Evolutionary conservation across 2,329 filamentous ascomycete species (phyloP).

Genomic region (Cladosporium sp.): DNA sequence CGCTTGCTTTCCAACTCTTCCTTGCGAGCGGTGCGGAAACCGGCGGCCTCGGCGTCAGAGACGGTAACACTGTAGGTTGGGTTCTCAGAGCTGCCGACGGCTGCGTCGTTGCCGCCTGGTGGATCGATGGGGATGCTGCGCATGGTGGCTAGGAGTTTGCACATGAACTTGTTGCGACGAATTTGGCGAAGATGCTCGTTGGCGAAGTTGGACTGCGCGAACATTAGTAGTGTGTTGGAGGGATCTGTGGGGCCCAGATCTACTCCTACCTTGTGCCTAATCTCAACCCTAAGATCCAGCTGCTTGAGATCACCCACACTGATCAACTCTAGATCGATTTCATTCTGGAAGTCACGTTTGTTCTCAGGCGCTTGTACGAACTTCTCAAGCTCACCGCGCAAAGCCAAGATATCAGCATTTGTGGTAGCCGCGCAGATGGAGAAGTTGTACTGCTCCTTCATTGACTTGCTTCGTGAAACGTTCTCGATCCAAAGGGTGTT

Average conservation of each 20-base stretch:
- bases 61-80: conserved; percentile 75
- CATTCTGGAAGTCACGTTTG: conserved; percentile 31
- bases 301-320: conserved; percentile 29
- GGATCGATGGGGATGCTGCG: conserved; percentile 82
- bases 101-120: conserved; percentile 62
- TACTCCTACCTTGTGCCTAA: conserved; percentile 28
- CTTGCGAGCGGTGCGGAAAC: conserved; percentile 7
- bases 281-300: conserved; percentile 31
- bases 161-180: conserved; percentile 91
- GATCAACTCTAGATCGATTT: conserved; percentile 31
- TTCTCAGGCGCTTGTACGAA: conserved; percentile 33
- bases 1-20: conserved; percentile 10
- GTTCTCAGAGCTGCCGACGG: conserved; percentile 58
- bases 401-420: conserved; percentile 30
- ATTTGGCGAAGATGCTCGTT: conserved; percentile 73
- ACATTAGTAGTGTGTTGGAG: neutral
- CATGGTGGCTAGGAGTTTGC: conserved; percentile 75
- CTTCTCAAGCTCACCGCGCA: conserved; percentile 26
- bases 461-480: conserved; percentile 31
- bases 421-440: conserved; percentile 26
- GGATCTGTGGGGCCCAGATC: neutral
- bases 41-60: conserved; percentile 28
- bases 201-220: conserved; percentile 38
- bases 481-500: conserved; percentile 37
- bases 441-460: conserved; percentile 33